phyloP scores from a whole-genome alignment of 768 basidiomycete genomes.

The Mycena vulgaris region DNA sequence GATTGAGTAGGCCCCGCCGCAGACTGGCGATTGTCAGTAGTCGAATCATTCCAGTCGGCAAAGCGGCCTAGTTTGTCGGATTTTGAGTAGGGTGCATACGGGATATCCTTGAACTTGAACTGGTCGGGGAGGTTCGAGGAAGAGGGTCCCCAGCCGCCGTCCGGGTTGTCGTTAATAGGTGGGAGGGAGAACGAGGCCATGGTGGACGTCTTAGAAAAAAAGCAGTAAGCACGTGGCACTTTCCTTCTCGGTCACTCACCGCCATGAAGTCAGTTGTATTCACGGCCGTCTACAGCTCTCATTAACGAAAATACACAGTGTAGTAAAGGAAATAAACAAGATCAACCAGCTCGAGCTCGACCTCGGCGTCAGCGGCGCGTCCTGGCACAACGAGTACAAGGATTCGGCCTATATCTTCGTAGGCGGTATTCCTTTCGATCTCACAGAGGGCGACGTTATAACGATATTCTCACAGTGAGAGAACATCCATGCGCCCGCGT shows the following conservation, averaged over 20 bases:
- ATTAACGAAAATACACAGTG: constrained; percentile 69
- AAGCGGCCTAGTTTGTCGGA: constrained; percentile 98
- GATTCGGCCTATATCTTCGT: constrained; percentile 97
- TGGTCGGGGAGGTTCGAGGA: constrained; percentile 86
- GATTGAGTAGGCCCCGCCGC: constrained; percentile 64
- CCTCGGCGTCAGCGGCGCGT: constrained; percentile 76
- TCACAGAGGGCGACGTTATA: constrained; percentile 98
- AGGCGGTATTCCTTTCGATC: constrained; percentile 88
- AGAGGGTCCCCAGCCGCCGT: constrained; percentile 94
- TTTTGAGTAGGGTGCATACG: constrained; percentile 99
- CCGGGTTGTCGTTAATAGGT: constrained; percentile 90
- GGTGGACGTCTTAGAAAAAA: constrained; percentile 30
- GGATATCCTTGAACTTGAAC: constrained; percentile 99
- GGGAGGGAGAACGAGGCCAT: constrained; percentile 92
- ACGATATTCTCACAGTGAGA: constrained; percentile 97
- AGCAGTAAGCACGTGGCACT: constrained; percentile 5
- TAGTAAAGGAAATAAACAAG: constrained; percentile 92
- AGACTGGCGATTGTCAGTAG: constrained; percentile 71
- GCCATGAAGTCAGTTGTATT: constrained; percentile 81
- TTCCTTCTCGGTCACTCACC: constrained; percentile 30
- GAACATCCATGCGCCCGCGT: constrained; percentile 1
- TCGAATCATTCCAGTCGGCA: constrained; percentile 95
- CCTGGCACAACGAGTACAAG: constrained; percentile 98
- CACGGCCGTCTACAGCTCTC: constrained; percentile 19
- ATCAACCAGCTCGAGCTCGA: constrained; percentile 95